phyloP scores from a whole-genome alignment of 1,139 yeast species.

The Sugiyamaella pinicola region DNA sequence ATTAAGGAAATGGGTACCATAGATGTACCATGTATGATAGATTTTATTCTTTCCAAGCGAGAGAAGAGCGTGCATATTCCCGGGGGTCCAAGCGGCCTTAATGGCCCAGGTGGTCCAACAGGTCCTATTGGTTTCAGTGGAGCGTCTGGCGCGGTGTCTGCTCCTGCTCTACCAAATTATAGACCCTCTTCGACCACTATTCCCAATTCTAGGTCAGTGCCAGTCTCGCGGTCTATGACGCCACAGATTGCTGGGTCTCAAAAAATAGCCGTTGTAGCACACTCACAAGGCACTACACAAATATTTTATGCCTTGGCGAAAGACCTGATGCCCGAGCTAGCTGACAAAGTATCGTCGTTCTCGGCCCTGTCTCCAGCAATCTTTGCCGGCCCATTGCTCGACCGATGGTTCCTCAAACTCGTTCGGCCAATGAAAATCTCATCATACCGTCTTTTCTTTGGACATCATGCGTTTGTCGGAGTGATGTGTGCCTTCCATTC shows the following conservation, averaged over 20 bases:
- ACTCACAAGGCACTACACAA: constrained; percentile 94
- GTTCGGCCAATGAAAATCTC: constrained; percentile 33
- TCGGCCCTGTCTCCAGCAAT: constrained; percentile 88
- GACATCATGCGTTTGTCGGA: constrained; percentile 45
- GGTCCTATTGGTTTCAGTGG: neutral
- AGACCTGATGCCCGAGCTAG: constrained; percentile 50
- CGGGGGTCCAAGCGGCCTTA: too few relatives aligned
- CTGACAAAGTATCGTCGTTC: constrained; percentile 60
- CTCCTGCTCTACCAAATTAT: neutral
- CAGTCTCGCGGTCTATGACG: neutral
- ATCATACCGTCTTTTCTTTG: constrained; percentile 52
- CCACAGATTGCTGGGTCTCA: neutral
- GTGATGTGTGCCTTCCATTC: constrained; percentile 36
- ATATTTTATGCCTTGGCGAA: constrained; percentile 60
- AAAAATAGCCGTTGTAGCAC: constrained; percentile 68
- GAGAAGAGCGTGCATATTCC: constrained; percentile 42
- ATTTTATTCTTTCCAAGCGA: constrained; percentile 53
- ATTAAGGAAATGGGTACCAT: constrained; percentile 72
- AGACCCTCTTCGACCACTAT: neutral
- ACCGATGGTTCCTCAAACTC: constrained; percentile 54
- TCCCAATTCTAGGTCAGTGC: constrained; percentile 4
- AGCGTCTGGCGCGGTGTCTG: neutral
- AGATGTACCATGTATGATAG: constrained; percentile 75
- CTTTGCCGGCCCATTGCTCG: constrained; percentile 74
- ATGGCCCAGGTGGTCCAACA: constrained; percentile 33